These are phyloP conservation scores for Hanseniaspora sp. DNA, from an alignment of 1,139 yeast genomes.

Conservation along the genomic window DNA sequence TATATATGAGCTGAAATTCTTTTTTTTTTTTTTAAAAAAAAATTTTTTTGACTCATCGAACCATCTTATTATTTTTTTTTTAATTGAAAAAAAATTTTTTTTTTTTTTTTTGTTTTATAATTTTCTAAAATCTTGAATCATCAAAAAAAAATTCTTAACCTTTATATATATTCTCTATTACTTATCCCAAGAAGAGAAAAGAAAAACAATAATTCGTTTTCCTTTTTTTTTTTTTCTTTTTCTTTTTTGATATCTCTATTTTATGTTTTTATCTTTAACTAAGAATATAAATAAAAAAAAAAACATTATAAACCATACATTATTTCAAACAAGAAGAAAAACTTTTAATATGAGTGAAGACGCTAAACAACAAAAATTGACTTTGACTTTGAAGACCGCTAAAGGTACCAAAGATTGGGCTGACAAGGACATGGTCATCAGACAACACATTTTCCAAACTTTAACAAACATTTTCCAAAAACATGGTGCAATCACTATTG, in stretches of 20 bases:
- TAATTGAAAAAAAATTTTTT: too few relatives aligned
- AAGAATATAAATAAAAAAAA: neutral
- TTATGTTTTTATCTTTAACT: neutral
- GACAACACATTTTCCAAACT: slow-evolving; percentile 73
- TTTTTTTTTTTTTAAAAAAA: too few relatives aligned
- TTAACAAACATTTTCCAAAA: slow-evolving; percentile 69
- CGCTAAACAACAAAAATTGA: slow-evolving; percentile 31
- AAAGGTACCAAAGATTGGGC: slow-evolving; percentile 99
- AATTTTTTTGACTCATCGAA: too few relatives aligned
- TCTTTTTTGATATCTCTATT: neutral
- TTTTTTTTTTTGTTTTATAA: too few relatives aligned
- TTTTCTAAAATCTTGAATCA: too few relatives aligned
- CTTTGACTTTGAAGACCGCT: slow-evolving; percentile 78
- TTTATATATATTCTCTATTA: too few relatives aligned
- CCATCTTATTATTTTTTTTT: too few relatives aligned
- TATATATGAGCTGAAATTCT: too few relatives aligned
- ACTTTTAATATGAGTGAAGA: slow-evolving; percentile 13
- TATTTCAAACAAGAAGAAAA: neutral
- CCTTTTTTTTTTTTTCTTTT: neutral
- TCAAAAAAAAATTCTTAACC: too few relatives aligned
- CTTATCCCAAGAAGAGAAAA: too few relatives aligned
- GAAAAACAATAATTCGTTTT: neutral
- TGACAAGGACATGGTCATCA: slow-evolving; percentile 88
- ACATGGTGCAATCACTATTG: slow-evolving; percentile 96
- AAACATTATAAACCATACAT: neutral